Evolutionary conservation across 345 rosid genomes (phyloP).

Genomic region (Limnanthes douglasii): DNA sequence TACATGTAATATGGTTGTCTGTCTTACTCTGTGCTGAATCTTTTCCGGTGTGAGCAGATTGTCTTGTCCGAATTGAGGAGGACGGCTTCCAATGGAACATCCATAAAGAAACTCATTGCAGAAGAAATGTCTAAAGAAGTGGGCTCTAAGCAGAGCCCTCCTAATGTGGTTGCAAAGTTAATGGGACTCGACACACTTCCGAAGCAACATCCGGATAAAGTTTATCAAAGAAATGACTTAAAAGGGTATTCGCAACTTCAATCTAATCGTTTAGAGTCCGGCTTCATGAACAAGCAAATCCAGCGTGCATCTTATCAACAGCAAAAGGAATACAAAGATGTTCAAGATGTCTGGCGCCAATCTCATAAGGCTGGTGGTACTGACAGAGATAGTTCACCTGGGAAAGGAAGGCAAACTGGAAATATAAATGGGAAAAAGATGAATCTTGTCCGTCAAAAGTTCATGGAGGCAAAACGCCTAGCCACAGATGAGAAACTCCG

Average conservation of each 20-base stretch:
- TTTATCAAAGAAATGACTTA: slow-evolving; percentile 24
- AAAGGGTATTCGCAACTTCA: slow-evolving; percentile 15
- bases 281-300: slow-evolving; percentile 25
- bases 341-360: slow-evolving; percentile 41
- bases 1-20: slow-evolving; percentile 6
- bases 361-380: slow-evolving; percentile 13
- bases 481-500: slow-evolving; percentile 69
- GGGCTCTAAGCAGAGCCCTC: slow-evolving; percentile 30
- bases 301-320: slow-evolving; percentile 13
- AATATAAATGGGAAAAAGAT: slow-evolving; percentile 36
- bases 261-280: too few relatives aligned
- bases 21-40: slow-evolving; percentile 1
- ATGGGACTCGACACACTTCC: slow-evolving; percentile 94
- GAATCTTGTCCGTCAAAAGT: slow-evolving; percentile 81
- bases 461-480: slow-evolving; percentile 68
- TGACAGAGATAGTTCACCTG: slow-evolving; percentile 21
- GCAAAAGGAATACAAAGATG: slow-evolving; percentile 38
- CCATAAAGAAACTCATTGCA: slow-evolving; percentile 65
- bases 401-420: slow-evolving; percentile 28
- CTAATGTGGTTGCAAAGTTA: slow-evolving; percentile 80
- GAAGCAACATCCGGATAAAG: slow-evolving; percentile 25
- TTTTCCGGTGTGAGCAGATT: slow-evolving; percentile 23
- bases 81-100: slow-evolving; percentile 42
- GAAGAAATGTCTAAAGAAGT: slow-evolving; percentile 77
- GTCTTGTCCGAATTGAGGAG: slow-evolving; percentile 24